Percentiles rank a stretch among this genome's conserved stretches.
These are phyloP conservation scores for Talaromyces proteolyticus DNA, from an alignment of 495 filamentous ascomycete species.

Conservation along the genomic window DNA sequence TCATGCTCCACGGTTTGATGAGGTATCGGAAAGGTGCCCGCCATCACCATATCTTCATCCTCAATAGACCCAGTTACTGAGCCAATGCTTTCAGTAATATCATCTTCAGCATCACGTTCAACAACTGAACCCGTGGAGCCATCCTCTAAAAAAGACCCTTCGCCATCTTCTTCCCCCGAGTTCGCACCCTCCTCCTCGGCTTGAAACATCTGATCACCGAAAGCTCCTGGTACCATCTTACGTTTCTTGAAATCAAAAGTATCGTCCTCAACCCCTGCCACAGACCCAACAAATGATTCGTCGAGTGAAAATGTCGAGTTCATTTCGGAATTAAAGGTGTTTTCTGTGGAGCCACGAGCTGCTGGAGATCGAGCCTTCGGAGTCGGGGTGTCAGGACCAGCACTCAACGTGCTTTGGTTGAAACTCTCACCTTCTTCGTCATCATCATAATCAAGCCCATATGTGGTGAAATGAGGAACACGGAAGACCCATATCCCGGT, in stretches of 20 bases:
- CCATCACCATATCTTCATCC: constrained; percentile 70
- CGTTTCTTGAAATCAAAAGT: constrained; percentile 78
- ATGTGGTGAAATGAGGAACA: constrained; percentile 93
- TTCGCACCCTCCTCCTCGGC: constrained; percentile 38
- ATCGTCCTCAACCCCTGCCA: constrained; percentile 61
- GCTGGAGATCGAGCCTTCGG: constrained; percentile 36
- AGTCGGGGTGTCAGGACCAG: constrained; percentile 53
- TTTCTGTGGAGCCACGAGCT: constrained; percentile 17
- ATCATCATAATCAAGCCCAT: constrained; percentile 84
- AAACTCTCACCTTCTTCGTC: constrained; percentile 52
- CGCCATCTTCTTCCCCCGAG: constrained; percentile 28
- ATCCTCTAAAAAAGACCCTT: constrained; percentile 85
- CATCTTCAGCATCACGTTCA: constrained; percentile 55
- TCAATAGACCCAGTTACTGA: constrained; percentile 67
- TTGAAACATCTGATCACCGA: constrained; percentile 55
- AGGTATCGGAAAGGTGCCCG: constrained; percentile 62
- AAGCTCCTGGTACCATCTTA: constrained; percentile 70
- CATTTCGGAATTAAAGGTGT: constrained; percentile 35
- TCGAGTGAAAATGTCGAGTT: constrained; percentile 43
- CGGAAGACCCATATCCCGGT: constrained; percentile 86
- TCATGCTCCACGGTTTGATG: constrained; percentile 63
- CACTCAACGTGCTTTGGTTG: constrained; percentile 52
- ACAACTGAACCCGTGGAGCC: constrained; percentile 76
- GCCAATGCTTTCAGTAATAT: constrained; percentile 55
- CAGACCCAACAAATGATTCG: constrained; percentile 39